Percentiles rank a stretch among this genome's conserved stretches.
These are phyloP conservation scores for Cercospora zeina DNA, from an alignment of 2,329 filamentous ascomycete species.

Conservation along the genomic window DNA sequence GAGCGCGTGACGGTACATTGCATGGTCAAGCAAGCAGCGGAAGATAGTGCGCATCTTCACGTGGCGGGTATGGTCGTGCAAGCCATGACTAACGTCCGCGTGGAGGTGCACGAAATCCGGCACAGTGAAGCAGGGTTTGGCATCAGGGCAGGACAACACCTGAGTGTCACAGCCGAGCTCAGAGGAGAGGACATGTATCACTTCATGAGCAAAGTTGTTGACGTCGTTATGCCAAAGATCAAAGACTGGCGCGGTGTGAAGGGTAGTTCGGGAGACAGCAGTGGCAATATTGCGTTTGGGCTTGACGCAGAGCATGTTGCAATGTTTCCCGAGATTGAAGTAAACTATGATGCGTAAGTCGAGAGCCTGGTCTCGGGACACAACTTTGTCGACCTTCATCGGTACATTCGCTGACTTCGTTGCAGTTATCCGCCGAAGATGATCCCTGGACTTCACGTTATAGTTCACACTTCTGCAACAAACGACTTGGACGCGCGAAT, in stretches of 20 bases:
- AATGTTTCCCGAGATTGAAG: slow-evolving; percentile 89
- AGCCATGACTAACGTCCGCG: slow-evolving; percentile 77
- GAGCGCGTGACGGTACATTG: slow-evolving; percentile 78
- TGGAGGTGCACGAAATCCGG: slow-evolving; percentile 68
- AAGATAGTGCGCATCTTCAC: slow-evolving; percentile 73
- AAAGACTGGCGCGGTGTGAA: slow-evolving; percentile 91
- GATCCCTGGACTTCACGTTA: slow-evolving; percentile 83
- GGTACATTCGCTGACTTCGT: slow-evolving; percentile 20
- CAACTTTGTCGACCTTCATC: background rate
- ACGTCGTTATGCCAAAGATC: slow-evolving; percentile 88
- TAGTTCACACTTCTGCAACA: slow-evolving; percentile 78
- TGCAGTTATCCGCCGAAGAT: slow-evolving; percentile 67
- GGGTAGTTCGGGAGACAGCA: slow-evolving; percentile 76
- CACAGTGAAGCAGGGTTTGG: slow-evolving; percentile 73
- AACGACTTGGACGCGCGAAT: slow-evolving; percentile 83
- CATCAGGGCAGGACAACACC: slow-evolving; percentile 67
- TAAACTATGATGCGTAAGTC: slow-evolving; percentile 86
- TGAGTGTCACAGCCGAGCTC: slow-evolving; percentile 75
- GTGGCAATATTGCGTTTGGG: slow-evolving; percentile 84
- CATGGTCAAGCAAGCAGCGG: slow-evolving; percentile 66
- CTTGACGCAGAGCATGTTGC: slow-evolving; percentile 73
- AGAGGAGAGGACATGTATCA: slow-evolving; percentile 80
- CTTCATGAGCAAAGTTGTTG: slow-evolving; percentile 86
- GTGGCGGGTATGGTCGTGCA: slow-evolving; percentile 82
- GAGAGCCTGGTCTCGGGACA: background rate